These are phyloP conservation scores for Fusarium penzigii DNA, from an alignment of 2,329 filamentous ascomycete species.

Conservation along the genomic window DNA sequence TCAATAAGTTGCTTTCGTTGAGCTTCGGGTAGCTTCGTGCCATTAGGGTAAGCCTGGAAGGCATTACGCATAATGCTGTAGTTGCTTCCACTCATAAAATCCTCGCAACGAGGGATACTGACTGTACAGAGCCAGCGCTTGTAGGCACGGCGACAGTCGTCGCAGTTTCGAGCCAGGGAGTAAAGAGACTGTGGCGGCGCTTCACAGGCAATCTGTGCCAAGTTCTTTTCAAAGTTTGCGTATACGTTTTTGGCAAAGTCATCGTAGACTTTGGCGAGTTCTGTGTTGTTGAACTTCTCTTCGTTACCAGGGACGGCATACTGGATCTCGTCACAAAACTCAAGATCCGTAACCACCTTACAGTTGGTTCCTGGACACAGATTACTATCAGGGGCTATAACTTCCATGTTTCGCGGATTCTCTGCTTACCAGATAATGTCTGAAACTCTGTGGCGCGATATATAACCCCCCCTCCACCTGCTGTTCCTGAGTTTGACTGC, in stretches of 20 bases:
- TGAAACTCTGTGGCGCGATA: slow-evolving; percentile 72
- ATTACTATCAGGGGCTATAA: slow-evolving; percentile 3
- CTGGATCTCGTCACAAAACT: slow-evolving; percentile 84
- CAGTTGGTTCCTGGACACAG: slow-evolving; percentile 69
- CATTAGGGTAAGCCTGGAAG: slow-evolving; percentile 69
- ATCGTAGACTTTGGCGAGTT: slow-evolving; percentile 76
- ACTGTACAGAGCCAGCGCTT: slow-evolving; percentile 95
- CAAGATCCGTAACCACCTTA: slow-evolving; percentile 80
- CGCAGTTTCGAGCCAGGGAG: slow-evolving; percentile 76
- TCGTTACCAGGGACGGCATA: slow-evolving; percentile 88
- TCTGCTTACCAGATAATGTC: slow-evolving; percentile 70
- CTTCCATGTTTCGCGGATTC: neutral
- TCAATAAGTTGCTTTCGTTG: slow-evolving; percentile 23
- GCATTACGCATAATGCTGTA: slow-evolving; percentile 65
- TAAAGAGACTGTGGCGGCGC: slow-evolving; percentile 72
- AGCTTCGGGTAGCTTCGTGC: slow-evolving; percentile 50
- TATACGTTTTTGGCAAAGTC: slow-evolving; percentile 69
- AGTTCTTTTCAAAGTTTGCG: slow-evolving; percentile 74
- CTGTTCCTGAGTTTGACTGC: slow-evolving; percentile 34
- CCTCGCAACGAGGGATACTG: slow-evolving; percentile 87
- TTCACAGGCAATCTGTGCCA: slow-evolving; percentile 85
- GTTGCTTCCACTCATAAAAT: slow-evolving; percentile 61
- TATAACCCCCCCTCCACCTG: slow-evolving; percentile 75
- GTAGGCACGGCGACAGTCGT: slow-evolving; percentile 77
- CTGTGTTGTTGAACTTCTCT: slow-evolving; percentile 58